Evolutionary conservation across 2,329 filamentous ascomycete species (phyloP).

Genomic region (Didymella segeticola): DNA sequence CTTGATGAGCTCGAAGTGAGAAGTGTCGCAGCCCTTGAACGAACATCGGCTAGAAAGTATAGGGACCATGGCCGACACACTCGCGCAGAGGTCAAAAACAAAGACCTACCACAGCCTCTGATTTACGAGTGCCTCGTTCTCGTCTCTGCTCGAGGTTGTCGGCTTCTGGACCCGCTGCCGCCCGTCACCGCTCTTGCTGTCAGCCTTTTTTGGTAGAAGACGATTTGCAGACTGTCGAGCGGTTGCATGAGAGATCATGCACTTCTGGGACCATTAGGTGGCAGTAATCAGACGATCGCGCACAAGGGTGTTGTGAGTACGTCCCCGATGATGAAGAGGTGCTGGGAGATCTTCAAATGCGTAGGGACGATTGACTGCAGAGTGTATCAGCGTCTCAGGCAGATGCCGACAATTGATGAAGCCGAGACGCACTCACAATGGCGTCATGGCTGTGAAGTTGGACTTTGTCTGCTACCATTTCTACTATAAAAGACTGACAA

Average conservation of each 20-base stretch:
- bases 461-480: slow-evolving; percentile 51
- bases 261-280: slow-evolving; percentile 35
- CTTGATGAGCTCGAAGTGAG: slow-evolving; percentile 27
- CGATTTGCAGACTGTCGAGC: slow-evolving; percentile 24
- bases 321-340: slow-evolving; percentile 55
- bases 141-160: slow-evolving; percentile 24
- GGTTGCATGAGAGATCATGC: slow-evolving; percentile 49
- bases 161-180: slow-evolving; percentile 10
- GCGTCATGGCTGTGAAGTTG: slow-evolving; percentile 54
- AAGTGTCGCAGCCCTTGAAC: slow-evolving; percentile 46
- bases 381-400: not conserved
- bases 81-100: slow-evolving; percentile 52
- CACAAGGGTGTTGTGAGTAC: slow-evolving; percentile 41
- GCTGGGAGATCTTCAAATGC: slow-evolving; percentile 55
- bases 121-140: slow-evolving; percentile 25
- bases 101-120: slow-evolving; percentile 34
- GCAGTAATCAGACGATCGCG: slow-evolving; percentile 36
- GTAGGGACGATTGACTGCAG: slow-evolving; percentile 49
- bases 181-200: slow-evolving; percentile 1
- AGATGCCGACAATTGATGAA: slow-evolving; percentile 37
- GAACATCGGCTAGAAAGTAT: slow-evolving; percentile 57
- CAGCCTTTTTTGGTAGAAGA: slow-evolving; percentile 24
- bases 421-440: slow-evolving; percentile 52
- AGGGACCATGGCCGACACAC: slow-evolving; percentile 47
- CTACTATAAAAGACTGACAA: slow-evolving; percentile 58